Percentiles rank a stretch among this genome's conserved stretches.
Conservation (phyloP, 1,284 basidiomycete species). For the Hemileia vastatrix region DNA sequence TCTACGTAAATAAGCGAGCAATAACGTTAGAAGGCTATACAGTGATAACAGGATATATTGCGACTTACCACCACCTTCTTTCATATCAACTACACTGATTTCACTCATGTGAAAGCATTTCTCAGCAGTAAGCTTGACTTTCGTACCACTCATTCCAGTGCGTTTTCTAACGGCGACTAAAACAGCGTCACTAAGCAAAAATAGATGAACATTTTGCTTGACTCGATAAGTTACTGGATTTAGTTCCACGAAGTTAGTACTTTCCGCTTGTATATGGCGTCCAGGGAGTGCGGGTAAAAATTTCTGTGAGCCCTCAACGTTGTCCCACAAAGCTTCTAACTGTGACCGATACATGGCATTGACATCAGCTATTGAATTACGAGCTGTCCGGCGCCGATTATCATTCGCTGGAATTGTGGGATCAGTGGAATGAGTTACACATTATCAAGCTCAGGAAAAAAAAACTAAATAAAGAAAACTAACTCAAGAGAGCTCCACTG, state of each 20-base stretch:
- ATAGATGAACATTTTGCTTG: conserved; percentile 74
- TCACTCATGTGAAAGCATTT: conserved; percentile 83
- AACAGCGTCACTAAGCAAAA: conserved; percentile 82
- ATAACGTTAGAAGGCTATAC: not conserved
- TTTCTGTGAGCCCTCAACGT: conserved; percentile 92
- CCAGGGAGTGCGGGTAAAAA: conserved; percentile 82
- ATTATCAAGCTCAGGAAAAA: conserved; percentile 32
- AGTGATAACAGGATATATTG: not conserved
- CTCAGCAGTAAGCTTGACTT: conserved; percentile 68
- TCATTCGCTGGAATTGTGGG: conserved; percentile 50
- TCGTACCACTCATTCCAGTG: conserved; percentile 49
- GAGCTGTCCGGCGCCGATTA: conserved; percentile 47
- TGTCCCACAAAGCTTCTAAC: conserved; percentile 78
- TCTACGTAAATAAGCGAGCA: conserved; percentile 45
- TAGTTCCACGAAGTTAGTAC: conserved; percentile 70
- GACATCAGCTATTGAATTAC: conserved; percentile 84
- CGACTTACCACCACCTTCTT: conserved; percentile 59
- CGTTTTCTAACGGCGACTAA: conserved; percentile 60
- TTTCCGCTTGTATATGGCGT: conserved; percentile 78
- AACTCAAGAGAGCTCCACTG: conserved; percentile 26
- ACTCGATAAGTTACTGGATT: conserved; percentile 94
- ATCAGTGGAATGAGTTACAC: not conserved
- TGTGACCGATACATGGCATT: conserved; percentile 88
- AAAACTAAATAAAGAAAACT: conserved; percentile 41
- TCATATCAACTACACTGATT: conserved; percentile 86